Evolutionary conservation across 345 rosid species (phyloP).

Genomic region (Salix dunnii): DNA sequence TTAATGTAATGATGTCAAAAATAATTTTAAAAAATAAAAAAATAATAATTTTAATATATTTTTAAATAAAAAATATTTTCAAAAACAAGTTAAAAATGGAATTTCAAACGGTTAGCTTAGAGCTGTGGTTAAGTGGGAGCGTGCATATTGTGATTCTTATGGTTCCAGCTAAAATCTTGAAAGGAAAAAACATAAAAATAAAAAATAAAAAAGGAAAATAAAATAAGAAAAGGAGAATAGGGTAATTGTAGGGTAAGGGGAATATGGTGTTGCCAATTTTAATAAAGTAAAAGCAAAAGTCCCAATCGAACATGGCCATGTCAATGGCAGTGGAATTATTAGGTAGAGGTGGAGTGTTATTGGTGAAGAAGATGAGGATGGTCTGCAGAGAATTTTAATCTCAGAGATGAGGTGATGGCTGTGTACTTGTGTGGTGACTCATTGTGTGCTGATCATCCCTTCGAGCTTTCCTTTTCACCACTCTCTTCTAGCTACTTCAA

Average conservation of each 20-base stretch:
- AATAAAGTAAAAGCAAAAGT: neutral
- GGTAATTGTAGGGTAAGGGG: neutral
- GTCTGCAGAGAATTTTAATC: conserved; percentile 8
- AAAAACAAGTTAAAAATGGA: too few species aligned
- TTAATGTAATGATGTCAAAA: too few species aligned
- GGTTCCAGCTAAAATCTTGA: conserved; percentile 35
- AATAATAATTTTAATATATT: too few species aligned
- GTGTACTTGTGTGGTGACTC: conserved; percentile 2
- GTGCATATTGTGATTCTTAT: conserved; percentile 30
- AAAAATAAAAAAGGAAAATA: neutral
- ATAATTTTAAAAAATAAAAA: too few species aligned
- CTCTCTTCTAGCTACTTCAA: neutral
- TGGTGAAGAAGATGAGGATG: neutral
- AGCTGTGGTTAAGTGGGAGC: conserved; percentile 27
- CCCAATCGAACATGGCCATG: conserved; percentile 29
- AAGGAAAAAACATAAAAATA: neutral
- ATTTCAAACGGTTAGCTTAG: conserved; percentile 5
- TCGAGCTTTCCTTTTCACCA: neutral
- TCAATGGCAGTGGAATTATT: conserved; percentile 6
- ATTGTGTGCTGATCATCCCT: neutral
- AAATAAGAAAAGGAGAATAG: neutral
- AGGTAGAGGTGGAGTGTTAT: conserved; percentile 19
- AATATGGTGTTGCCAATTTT: neutral
- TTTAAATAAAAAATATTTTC: too few species aligned
- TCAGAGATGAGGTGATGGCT: conserved; percentile 10